Evolutionary conservation across 371 early-diverging fungal genomes (phyloP), one percentile per base, ranked within the genome.

Genomic region (Parasitella parasitica): DNA sequence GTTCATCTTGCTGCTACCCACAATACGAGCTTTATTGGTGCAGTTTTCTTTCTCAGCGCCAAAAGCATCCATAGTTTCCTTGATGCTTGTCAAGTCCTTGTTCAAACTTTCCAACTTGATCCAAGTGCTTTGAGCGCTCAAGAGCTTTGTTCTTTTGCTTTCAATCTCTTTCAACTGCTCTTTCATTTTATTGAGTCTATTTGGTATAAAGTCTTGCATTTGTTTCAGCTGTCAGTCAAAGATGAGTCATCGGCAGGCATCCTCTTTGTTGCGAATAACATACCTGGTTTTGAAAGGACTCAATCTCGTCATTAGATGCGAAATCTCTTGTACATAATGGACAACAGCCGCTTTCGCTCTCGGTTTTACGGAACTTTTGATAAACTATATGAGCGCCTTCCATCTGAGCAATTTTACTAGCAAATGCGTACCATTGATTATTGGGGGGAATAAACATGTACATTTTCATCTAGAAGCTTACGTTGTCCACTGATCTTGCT

Each of bases 321-420:
- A 89, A 91, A 0, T 68, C 76, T 15, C 90, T 83, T n/a, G 63
- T 69, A 71, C 95, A 94, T 3, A 94, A 69, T 3, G 93, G 89
- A 57, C 95, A 94, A 34, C 79, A 66, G 22, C 86, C 74, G 16
- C 69, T 67, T 2, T 66, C 61, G 18, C 85, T 63, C 34, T 82
- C 75, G 37, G 80, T 70, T 30, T 68, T 63, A 36, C 86, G 66
- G 50, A 86, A 92, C 6, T 85, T 77, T 26, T 55, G 60, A 67
- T 91, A 90, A 71, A 91, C 81, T 3, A 72, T 61, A n/a, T 69
- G 57, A 15, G 43, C 39, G 6, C 57, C 57, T 41, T 56, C 43
- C 4, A 54, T 30, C 16, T 50, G 50, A 27, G 50, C 15, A n/a
- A 50, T 50, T 50, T 50, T 50, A 26, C 50, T 50, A 50, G 2